Evolutionary conservation across 345 rosid genomes (phyloP), one percentile per base, ranked within the genome.

Genomic region (Dovyalis caffra): DNA sequence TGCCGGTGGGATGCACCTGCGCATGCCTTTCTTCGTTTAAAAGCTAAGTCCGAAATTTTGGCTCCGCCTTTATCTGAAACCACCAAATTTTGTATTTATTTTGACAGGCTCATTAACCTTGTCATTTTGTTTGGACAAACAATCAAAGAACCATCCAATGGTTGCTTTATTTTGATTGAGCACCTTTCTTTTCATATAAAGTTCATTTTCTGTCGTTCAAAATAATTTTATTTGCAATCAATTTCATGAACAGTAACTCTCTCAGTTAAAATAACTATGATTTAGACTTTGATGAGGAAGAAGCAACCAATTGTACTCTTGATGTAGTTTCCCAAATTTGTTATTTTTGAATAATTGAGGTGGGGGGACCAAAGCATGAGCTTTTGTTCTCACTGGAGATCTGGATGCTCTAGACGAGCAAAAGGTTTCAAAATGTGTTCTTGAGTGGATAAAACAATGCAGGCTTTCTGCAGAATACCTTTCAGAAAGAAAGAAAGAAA

Each of bases 341-440:
- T 51, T 64, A 5, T 16, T 58, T 66, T 16, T 74, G 73, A 77
- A 77, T 67, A 56, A 67, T 76, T 77, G 71, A 73, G 60, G 80
- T 57, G 47, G 82, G 80, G 64, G 67, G 84, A 76, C 82, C 84
- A 66, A 11, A 53, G 45, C 21, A 28, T 32, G 5, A 28, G 12
- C 73, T n/a, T 37, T 65, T 35, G 21, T 71, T 77, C 58, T 72
- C 29, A 34, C 45, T 7, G 57, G 21, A 38, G 37, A 6, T 53
- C 49, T 65, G 67, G 23, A 37, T 33, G 68, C 34, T 64, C 32
- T 58, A 34, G 58, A 15, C 60, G 43, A 65, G 71, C 72, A 40
- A 47, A 23, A 67, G 67, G 43, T 67, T 63, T 65, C 68, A 72
- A 34, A 60, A 58, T n/a, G 8, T 71, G 61, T 34, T 76, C 7